A percentile compares a stretch with the other conserved stretches of the same genome.
Evolutionary conservation across 805 yeast species (phyloP).

Genomic region (Danielia reshetovae): DNA sequence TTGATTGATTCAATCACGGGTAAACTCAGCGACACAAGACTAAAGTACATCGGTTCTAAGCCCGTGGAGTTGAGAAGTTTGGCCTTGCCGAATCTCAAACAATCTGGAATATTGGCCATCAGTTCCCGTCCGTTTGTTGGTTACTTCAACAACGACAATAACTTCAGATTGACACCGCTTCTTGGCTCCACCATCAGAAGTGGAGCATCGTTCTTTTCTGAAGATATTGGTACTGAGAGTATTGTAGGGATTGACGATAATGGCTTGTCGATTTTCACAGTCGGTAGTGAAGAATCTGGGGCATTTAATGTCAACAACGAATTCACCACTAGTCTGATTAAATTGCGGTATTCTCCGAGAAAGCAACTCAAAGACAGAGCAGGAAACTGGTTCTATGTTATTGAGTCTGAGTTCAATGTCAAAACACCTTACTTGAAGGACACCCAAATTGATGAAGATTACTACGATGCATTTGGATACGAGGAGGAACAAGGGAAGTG

Average conservation of each 20-base stretch:
- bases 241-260: slow-evolving; percentile 57
- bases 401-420: slow-evolving; percentile 43
- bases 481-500: slow-evolving; percentile 26
- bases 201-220: slow-evolving; percentile 57
- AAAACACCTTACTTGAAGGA: slow-evolving; percentile 23
- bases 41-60: slow-evolving; percentile 69
- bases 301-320: slow-evolving; percentile 25
- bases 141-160: slow-evolving; percentile 27
- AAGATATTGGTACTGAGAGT: slow-evolving; percentile 58
- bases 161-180: slow-evolving; percentile 46
- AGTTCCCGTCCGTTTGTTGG: slow-evolving; percentile 58
- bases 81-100: slow-evolving; percentile 15
- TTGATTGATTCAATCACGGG: slow-evolving; percentile 58
- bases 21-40: slow-evolving; percentile 53
- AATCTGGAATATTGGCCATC: slow-evolving; percentile 42
- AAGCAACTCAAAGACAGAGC: slow-evolving; percentile 26
- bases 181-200: slow-evolving; percentile 37
- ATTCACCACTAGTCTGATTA: slow-evolving; percentile 28
- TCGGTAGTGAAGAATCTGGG: slow-evolving; percentile 35
- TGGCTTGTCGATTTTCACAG: slow-evolving; percentile 51
- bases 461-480: slow-evolving; percentile 46
- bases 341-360: slow-evolving; percentile 51
- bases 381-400: slow-evolving; percentile 32
- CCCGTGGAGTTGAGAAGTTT: slow-evolving; percentile 51
- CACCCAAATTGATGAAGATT: slow-evolving; percentile 27